A percentile compares a stretch with the other conserved stretches of the same genome.
Conservation (phyloP, 73 alveolate genomes). For the Paraurostyla sp. region DNA sequence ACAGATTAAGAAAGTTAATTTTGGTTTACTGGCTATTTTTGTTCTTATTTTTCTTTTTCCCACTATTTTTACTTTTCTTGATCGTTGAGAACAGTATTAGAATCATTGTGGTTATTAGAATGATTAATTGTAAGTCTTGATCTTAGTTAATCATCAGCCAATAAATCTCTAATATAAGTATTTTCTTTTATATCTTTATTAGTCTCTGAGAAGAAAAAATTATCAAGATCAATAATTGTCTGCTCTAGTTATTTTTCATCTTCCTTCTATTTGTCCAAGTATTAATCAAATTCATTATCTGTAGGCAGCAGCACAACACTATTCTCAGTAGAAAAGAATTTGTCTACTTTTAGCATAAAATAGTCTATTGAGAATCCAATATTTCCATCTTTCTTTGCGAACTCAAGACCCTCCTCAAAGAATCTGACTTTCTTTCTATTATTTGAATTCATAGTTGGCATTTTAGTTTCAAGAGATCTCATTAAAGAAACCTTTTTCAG, state of each 20-base stretch:
- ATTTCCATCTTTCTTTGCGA: background rate
- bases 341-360: conserved; percentile 28
- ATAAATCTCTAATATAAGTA: too few relatives aligned
- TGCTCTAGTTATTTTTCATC: background rate
- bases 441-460: background rate
- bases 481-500: background rate
- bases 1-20: background rate
- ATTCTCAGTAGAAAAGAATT: conserved; percentile 21
- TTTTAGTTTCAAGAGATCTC: background rate
- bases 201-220: conserved; percentile 10
- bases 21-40: background rate
- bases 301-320: background rate
- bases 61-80: conserved; percentile 28
- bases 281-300: conserved; percentile 48
- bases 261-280: background rate
- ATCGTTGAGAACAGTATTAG: too few relatives aligned
- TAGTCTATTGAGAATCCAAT: conserved; percentile 27
- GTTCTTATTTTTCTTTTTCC: background rate
- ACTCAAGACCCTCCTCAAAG: conserved; percentile 11
- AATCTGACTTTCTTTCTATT: background rate
- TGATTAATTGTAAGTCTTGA: background rate
- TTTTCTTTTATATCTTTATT: conserved; percentile 22
- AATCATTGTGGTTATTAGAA: background rate
- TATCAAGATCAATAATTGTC: conserved; percentile 9
- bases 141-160: too few relatives aligned